phyloP scores from a whole-genome alignment of 352 stramenopile genomes.

The Phytophthora fragariae region DNA sequence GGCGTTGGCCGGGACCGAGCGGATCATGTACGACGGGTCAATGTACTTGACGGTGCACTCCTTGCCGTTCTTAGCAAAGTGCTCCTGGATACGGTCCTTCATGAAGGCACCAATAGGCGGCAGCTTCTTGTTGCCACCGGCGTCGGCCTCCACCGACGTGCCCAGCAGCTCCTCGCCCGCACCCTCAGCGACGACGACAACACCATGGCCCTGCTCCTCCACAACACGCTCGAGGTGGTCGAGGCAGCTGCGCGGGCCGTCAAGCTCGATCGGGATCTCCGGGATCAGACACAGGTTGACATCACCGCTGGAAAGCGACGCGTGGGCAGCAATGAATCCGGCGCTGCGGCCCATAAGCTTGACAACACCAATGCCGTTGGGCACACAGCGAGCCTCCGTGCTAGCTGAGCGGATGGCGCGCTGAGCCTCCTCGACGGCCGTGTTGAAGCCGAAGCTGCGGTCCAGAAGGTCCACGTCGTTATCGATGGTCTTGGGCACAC shows the following conservation, averaged over 20 bases:
- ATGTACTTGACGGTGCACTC: conserved; percentile 97
- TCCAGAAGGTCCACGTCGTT: conserved; percentile 99
- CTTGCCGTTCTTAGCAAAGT: conserved; percentile 93
- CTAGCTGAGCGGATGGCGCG: conserved; percentile 91
- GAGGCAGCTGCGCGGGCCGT: conserved; percentile 92
- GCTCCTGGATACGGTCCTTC: conserved; percentile 94
- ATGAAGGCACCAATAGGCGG: conserved; percentile 97
- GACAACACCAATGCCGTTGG: conserved; percentile 98
- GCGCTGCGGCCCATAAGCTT: conserved; percentile 99
- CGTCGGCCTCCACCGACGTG: conserved; percentile 91
- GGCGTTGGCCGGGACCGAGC: conserved; percentile 93
- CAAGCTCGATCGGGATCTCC: conserved; percentile 96
- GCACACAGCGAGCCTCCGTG: conserved; percentile 96
- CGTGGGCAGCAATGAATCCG: conserved; percentile 97
- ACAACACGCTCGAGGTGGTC: conserved; percentile 92
- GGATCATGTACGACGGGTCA: conserved; percentile 98
- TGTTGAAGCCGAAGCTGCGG: conserved; percentile 98
- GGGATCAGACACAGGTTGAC: conserved; percentile 98
- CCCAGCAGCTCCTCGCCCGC: conserved; percentile 96
- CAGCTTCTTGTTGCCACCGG: conserved; percentile 95
- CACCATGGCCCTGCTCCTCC: conserved; percentile 96
- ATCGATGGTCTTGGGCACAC: conserved; percentile 99
- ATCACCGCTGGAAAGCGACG: conserved; percentile 96
- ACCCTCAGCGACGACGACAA: conserved; percentile 98
- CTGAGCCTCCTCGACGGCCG: conserved; percentile 96